A percentile compares a stretch with the other conserved stretches of the same genome.
These are phyloP conservation scores for Coniochaeta prunicola DNA, from an alignment of 2,329 filamentous ascomycete species.

Conservation along the genomic window DNA sequence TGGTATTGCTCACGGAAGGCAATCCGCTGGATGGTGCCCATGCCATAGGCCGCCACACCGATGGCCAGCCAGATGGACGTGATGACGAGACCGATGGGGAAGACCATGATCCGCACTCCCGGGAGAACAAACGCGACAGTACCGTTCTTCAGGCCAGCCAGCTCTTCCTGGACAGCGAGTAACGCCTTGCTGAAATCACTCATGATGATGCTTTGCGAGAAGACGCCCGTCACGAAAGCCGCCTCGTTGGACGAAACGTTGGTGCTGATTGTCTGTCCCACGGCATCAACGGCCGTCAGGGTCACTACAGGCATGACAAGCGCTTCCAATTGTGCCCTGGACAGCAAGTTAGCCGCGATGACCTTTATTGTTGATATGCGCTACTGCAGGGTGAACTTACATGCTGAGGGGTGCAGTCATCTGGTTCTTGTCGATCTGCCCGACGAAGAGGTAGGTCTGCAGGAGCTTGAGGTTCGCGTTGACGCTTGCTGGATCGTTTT, in stretches of 20 bases:
- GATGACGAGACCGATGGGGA: constrained; percentile 63
- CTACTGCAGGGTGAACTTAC: constrained; percentile 36
- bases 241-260: constrained; percentile 64
- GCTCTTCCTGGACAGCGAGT: constrained; percentile 39
- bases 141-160: constrained; percentile 37
- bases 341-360: neutral
- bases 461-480: constrained; percentile 32
- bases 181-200: constrained; percentile 42
- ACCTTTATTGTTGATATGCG: neutral
- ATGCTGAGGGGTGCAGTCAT: constrained; percentile 50
- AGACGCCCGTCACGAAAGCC: constrained; percentile 63
- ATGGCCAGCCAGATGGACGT: constrained; percentile 54
- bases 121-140: constrained; percentile 62
- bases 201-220: constrained; percentile 49
- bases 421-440: constrained; percentile 53
- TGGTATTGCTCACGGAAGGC: constrained; percentile 58
- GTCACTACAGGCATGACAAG: constrained; percentile 63
- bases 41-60: constrained; percentile 49
- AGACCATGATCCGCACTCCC: constrained; percentile 59
- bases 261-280: constrained; percentile 48
- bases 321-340: constrained; percentile 50
- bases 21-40: constrained; percentile 60
- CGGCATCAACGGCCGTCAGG: constrained; percentile 48
- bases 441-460: constrained; percentile 61
- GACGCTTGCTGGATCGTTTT: constrained; percentile 8